Evolutionary conservation across 2,329 filamentous ascomycete species (phyloP).

Genomic region (Diaporthe vaccinii): DNA sequence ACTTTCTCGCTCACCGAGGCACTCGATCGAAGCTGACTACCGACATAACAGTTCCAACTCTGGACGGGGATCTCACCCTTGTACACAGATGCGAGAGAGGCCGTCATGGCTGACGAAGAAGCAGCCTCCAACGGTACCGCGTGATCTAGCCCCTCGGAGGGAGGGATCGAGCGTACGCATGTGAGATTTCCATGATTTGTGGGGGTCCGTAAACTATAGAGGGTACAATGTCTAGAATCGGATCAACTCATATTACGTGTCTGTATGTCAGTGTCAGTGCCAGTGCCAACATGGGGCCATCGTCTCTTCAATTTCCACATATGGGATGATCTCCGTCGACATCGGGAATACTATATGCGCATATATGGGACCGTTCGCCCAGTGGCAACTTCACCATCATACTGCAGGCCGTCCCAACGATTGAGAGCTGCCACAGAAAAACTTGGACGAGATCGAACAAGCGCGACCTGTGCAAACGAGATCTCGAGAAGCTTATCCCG

Average conservation of each 20-base stretch:
- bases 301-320: constrained; percentile 6
- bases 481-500: constrained; percentile 20
- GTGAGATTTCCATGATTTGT: not conserved
- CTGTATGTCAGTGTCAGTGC: constrained; percentile 13
- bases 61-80: constrained; percentile 87
- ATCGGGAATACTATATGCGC: not conserved
- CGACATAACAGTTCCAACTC: constrained; percentile 73
- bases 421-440: not conserved
- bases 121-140: constrained; percentile 15
- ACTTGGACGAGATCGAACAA: constrained; percentile 19
- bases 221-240: not conserved
- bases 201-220: constrained; percentile 6
- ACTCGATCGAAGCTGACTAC: constrained; percentile 44
- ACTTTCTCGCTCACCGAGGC: not conserved
- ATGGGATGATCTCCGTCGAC: constrained; percentile 17
- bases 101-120: constrained; percentile 61
- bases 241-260: constrained; percentile 5
- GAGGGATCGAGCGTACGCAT: constrained; percentile 8
- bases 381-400: not conserved
- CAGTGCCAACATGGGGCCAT: not conserved
- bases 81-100: constrained; percentile 76
- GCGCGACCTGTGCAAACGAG: constrained; percentile 5
- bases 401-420: constrained; percentile 9
- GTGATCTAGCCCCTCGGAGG: not conserved
- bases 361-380: constrained; percentile 26